These are phyloP conservation scores for Penicillium hesseltinei DNA, from an alignment of 2,329 filamentous ascomycete genomes.

Conservation along the genomic window DNA sequence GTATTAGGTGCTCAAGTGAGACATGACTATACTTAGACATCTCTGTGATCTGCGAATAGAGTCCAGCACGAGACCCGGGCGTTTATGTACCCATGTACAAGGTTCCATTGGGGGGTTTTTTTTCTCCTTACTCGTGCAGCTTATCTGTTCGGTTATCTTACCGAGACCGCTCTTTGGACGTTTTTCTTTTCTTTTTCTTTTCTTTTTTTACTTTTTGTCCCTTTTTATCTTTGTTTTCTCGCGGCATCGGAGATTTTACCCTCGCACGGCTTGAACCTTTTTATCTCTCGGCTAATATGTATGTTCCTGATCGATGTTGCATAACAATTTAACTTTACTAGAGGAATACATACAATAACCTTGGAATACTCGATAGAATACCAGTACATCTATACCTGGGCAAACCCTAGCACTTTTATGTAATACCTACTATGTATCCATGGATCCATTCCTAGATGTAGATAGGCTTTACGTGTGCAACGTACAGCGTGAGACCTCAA, in stretches of 20 bases:
- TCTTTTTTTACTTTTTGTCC: background rate
- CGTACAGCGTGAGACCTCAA: background rate
- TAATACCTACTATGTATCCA: background rate
- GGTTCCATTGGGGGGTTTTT: background rate
- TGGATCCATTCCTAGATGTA: background rate
- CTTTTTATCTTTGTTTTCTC: background rate
- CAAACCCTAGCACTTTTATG: background rate
- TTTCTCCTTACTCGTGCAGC: conserved; percentile 6
- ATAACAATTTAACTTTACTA: conserved; percentile 1
- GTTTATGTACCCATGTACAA: background rate
- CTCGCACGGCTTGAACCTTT: conserved; percentile 1
- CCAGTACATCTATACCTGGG: background rate
- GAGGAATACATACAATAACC: background rate
- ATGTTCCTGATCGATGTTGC: conserved; percentile 1
- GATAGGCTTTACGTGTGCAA: background rate
- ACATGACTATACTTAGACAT: conserved; percentile 21
- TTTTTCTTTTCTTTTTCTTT: background rate
- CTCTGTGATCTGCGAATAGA: conserved; percentile 19
- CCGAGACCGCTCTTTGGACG: conserved; percentile 5
- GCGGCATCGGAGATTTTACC: conserved; percentile 11
- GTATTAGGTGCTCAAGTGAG: conserved; percentile 17
- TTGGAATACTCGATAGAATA: background rate
- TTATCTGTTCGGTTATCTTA: conserved; percentile 9
- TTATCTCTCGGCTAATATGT: conserved; percentile 4
- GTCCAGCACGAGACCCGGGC: conserved; percentile 2